Evolutionary conservation across 2,329 filamentous ascomycete species (phyloP), one percentile per base, ranked within the genome.

Genomic region (Thelonectria olida): DNA sequence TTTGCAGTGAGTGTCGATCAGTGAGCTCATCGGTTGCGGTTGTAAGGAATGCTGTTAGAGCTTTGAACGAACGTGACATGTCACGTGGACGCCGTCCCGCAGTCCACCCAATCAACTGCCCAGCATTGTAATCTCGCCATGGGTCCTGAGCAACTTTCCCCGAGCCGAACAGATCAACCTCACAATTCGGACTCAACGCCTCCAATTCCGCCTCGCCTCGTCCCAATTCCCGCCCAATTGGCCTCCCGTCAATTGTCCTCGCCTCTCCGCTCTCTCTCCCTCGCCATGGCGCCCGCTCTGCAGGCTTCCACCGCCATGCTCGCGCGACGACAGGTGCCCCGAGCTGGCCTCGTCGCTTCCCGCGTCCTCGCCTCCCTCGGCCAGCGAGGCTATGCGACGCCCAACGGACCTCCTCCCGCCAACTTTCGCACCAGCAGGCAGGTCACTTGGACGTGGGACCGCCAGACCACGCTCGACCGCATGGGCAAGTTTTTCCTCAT

Each of bases 401-500:
- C 93, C 66, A 84, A 86, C 67, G 93, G 94, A 49, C 88, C 92
- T 69, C 92, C 93, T 68, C 91, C 92, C 59, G 82, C 88, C 69
- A 89, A 90, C 67, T 97, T 97, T 85, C 89, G 96, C 71, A 84
- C 94, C 72, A 86, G 89, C 73, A 85, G 84, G 65, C 89, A 86
- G 52, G 86, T 89, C 76, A 82, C 88, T 81, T 98, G 93, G 93
- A 89, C 96, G 69, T 87, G 96, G 79, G 85, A 89, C 67, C 84
- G 86, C 65, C 93, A 97, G 77, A 88, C 85, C 67, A 87, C 91
- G 34, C 81, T 96, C 70, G 93, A 97, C 81, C 91, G 90, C 78
- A 85, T 93, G 66, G 93, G 92, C 71, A 96, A 94, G 78, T 98
- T 93, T 85, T 99, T 99, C 82, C 86, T 99, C 76, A 83, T 98